Conservation (phyloP, 2,329 filamentous ascomycete genomes). For the Penicillium sp. region DNA sequence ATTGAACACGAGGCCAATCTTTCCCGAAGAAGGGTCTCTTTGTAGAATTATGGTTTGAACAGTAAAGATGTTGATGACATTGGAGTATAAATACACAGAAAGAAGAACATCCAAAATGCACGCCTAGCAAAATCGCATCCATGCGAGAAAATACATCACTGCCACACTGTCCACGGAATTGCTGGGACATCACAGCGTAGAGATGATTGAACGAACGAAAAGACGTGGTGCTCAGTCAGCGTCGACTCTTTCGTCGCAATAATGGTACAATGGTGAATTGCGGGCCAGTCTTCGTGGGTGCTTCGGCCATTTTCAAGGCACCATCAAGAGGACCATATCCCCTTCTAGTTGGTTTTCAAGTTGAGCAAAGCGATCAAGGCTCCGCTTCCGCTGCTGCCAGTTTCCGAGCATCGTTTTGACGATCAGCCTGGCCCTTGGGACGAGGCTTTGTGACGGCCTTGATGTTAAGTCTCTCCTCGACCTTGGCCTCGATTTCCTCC, state of each 20-base stretch:
- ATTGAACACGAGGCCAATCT: no score
- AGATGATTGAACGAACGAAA: conserved; percentile 8
- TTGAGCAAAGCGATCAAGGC: neutral
- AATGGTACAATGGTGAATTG: conserved; percentile 20
- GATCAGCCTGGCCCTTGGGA: conserved; percentile 26
- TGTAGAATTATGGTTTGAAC: neutral
- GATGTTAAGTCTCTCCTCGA: conserved; percentile 37
- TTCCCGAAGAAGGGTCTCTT: neutral
- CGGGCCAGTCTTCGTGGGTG: conserved; percentile 1
- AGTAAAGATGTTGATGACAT: conserved; percentile 22
- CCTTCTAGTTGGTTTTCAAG: neutral
- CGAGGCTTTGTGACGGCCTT: conserved; percentile 37
- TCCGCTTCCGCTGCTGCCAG: neutral
- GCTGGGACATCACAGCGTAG: neutral
- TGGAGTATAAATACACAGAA: conserved; percentile 40
- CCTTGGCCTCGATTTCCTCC: conserved; percentile 41
- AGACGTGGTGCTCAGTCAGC: neutral
- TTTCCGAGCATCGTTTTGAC: conserved; percentile 8
- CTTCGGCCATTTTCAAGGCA: neutral
- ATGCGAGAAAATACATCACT: conserved; percentile 6
- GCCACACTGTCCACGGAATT: conserved; percentile 8
- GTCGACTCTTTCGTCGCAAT: conserved; percentile 20
- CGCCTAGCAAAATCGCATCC: conserved; percentile 14
- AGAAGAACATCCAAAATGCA: conserved; percentile 31
- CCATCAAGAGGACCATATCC: neutral